These are phyloP conservation scores for Rhytidiadelphus loreus DNA, from an alignment of 225 moss, liverwort and hornwort species.

Conservation along the genomic window DNA sequence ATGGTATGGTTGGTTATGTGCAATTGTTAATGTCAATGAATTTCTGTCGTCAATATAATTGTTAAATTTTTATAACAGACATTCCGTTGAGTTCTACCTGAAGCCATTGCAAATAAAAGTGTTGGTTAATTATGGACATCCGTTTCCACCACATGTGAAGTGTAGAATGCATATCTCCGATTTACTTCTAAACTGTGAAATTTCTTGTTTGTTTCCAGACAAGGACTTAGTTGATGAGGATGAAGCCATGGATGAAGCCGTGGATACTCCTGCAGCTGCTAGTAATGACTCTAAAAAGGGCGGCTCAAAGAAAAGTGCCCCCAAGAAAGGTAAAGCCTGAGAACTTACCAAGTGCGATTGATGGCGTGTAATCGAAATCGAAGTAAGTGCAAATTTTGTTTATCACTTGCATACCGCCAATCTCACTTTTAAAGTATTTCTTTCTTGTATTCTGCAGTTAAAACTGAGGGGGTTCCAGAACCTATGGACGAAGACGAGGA, in stretches of 20 bases:
- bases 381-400: background rate
- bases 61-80: background rate
- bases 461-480: conserved; percentile 5
- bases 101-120: background rate
- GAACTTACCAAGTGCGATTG: background rate
- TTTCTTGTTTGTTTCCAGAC: conserved; percentile 1
- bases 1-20: conserved; percentile 17
- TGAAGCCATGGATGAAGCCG: conserved; percentile 14
- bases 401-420: background rate
- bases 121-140: background rate
- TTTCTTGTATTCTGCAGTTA: conserved; percentile 3
- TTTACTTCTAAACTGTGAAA: background rate
- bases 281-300: background rate
- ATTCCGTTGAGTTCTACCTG: background rate
- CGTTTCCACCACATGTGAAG: background rate
- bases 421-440: background rate
- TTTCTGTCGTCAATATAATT: background rate
- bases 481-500: conserved; percentile 33
- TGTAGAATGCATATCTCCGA: background rate
- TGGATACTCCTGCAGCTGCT: conserved; percentile 6
- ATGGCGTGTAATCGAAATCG: background rate
- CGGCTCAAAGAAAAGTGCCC: background rate
- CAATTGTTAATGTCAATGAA: background rate
- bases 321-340: conserved; percentile 8
- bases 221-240: conserved; percentile 17